A percentile compares a stretch with the other conserved stretches of the same genome.
Evolutionary conservation across 257 asterid species (phyloP).

Genomic region (Nemophila menziesii): DNA sequence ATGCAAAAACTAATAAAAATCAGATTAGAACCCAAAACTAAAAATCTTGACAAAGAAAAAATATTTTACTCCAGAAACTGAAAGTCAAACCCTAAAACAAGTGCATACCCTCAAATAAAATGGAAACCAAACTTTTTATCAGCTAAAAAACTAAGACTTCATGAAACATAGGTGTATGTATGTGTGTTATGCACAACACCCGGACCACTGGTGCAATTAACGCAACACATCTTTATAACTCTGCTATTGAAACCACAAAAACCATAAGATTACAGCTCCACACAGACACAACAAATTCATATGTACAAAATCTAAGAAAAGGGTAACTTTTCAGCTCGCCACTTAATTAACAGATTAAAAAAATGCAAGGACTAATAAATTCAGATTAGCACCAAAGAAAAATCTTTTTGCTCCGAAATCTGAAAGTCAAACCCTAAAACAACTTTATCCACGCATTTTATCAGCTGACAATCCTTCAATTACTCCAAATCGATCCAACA

Average conservation of each 20-base stretch:
- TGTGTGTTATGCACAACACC: too few species aligned
- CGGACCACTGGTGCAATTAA: too few species aligned
- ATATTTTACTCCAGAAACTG: slow-evolving; percentile 11
- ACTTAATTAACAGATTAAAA: neutral
- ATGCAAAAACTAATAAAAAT: neutral
- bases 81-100: slow-evolving; percentile 27
- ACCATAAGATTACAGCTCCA: neutral
- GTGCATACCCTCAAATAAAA: too few species aligned
- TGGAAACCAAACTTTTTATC: slow-evolving; percentile 4
- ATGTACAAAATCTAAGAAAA: neutral
- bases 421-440: slow-evolving; percentile 29
- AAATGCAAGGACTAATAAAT: neutral
- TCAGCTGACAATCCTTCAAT: neutral
- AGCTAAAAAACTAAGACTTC: too few species aligned
- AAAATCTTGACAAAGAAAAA: too few species aligned
- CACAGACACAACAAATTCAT: neutral
- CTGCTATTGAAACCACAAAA: too few species aligned
- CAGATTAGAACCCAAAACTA: neutral
- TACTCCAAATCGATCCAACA: neutral
- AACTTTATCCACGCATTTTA: slow-evolving; percentile 3
- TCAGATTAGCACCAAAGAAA: neutral
- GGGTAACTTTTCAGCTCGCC: neutral
- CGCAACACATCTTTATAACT: neutral
- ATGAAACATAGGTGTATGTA: too few species aligned
- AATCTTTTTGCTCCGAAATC: slow-evolving; percentile 11